Evolutionary conservation across 257 asterid genomes (phyloP), one percentile per base, ranked within the genome.

Genomic region (Solanum medicagineum): DNA sequence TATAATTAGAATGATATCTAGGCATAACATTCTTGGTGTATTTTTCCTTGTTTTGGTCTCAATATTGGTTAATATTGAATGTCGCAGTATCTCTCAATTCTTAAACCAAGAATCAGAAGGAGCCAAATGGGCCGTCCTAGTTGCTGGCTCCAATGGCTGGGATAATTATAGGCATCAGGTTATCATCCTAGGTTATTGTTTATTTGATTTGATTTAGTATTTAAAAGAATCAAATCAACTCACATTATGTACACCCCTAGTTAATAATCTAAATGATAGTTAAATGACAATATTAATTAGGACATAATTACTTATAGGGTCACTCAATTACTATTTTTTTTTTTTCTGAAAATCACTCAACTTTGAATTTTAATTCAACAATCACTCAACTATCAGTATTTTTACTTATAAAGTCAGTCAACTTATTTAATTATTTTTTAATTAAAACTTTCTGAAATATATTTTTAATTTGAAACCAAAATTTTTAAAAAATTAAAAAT

Each of bases 121-220:
- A 7, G 94, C 96, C 57, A 88, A 92, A 85, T 97, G 99, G 98
- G 99, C 98, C 8, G 94, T 97, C 66, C 93, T 95, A 8, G 62
- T 97, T 73, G 99, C 99, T 73, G 99, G 99, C 26, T 95, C 98
- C 59, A 88, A 86, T 54, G 99, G 98, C 13, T 97, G 94, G 92
- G 92, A 91, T 94, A 97, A 97, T 89, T 97, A 97, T 89, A 91
- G 99, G 77, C 98, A 97, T 74, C 99, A 95, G 74, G 47, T 66
- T 20, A 89, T 47, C 60, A 75, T 74, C 59, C 81, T 49, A 7
- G 8, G n/a, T 14, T 9, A 40, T 22, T 22, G 3, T 2, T 45
- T 73, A 11, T 74, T 8, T 57, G 65, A 57, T 57, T 57, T 57
- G 13, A 57, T 8, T 57, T 57, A 8, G 20, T 19, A 45, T 45